A percentile compares a stretch with the other conserved stretches of the same genome.
These are phyloP conservation scores for Aspergillus taichungensis DNA, from an alignment of 495 filamentous ascomycete species.

Conservation along the genomic window DNA sequence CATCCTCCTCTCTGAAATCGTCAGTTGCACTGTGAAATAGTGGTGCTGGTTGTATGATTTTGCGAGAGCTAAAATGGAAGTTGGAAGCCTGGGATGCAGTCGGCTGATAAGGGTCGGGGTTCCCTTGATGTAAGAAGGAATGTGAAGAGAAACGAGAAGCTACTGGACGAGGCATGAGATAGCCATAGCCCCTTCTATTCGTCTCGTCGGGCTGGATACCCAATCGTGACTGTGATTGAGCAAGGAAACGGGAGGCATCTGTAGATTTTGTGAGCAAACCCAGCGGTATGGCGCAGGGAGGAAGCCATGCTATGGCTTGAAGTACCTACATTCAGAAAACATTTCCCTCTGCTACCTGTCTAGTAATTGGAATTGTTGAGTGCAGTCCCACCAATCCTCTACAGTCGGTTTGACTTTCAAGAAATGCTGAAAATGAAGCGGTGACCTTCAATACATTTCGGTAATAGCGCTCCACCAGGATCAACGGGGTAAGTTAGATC, in stretches of 20 bases:
- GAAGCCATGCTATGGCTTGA: too few relatives aligned
- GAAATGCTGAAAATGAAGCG: background rate
- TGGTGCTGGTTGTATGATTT: conserved; percentile 64
- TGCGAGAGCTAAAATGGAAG: conserved; percentile 69
- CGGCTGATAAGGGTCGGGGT: conserved; percentile 66
- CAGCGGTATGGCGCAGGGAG: too few relatives aligned
- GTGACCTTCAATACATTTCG: conserved; percentile 1
- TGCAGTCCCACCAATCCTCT: too few relatives aligned
- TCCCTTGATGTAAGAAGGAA: conserved; percentile 41
- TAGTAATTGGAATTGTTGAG: too few relatives aligned
- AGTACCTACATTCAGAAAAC: conserved; percentile 93
- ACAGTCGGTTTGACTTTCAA: too few relatives aligned
- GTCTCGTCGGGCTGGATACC: conserved; percentile 53
- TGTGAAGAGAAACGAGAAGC: conserved; percentile 40
- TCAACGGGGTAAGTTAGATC: too few relatives aligned
- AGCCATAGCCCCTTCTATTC: conserved; percentile 41
- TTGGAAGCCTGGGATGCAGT: conserved; percentile 59
- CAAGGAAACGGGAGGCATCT: conserved; percentile 97
- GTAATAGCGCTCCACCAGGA: background rate
- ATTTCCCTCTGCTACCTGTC: conserved; percentile 33
- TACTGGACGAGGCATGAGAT: conserved; percentile 31
- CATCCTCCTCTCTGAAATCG: conserved; percentile 80
- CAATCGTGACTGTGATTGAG: conserved; percentile 90
- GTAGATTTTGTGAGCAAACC: conserved; percentile 8
- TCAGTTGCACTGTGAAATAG: conserved; percentile 85